These are phyloP conservation scores for Berkeleyomyces basicola DNA, from an alignment of 2,329 filamentous ascomycete genomes.

Conservation along the genomic window DNA sequence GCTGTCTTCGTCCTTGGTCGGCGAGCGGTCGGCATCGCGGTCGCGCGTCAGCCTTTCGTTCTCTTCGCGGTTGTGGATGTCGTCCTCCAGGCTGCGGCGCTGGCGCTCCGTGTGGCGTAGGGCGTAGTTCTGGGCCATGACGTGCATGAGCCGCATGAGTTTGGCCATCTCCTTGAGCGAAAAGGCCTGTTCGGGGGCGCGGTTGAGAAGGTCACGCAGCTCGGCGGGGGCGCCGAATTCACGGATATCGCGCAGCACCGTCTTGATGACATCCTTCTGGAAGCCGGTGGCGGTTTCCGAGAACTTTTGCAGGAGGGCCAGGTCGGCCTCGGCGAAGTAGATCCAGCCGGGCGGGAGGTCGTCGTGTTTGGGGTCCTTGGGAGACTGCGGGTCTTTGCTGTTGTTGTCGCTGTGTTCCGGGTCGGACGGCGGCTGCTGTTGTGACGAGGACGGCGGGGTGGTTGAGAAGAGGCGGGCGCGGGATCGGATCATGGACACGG, in stretches of 20 bases:
- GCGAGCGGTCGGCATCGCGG: neutral
- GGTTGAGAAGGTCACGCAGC: conserved; percentile 38
- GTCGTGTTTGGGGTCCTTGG: neutral
- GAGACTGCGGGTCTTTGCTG: conserved; percentile 16
- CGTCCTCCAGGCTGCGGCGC: conserved; percentile 11
- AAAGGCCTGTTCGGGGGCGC: conserved; percentile 37
- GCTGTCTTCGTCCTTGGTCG: conserved; percentile 14
- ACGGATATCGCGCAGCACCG: conserved; percentile 45
- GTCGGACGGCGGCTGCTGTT: conserved; percentile 17
- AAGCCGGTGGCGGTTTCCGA: conserved; percentile 44
- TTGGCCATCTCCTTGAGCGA: conserved; percentile 38
- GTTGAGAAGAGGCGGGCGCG: conserved; percentile 24
- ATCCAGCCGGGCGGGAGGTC: conserved; percentile 31
- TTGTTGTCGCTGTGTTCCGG: conserved; percentile 24
- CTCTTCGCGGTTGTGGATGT: conserved; percentile 9
- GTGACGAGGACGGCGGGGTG: conserved; percentile 18
- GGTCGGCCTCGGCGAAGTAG: conserved; percentile 28
- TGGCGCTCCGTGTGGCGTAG: conserved; percentile 13
- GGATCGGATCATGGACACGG: conserved; percentile 16
- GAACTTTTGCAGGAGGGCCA: conserved; percentile 40
- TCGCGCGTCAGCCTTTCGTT: conserved; percentile 12
- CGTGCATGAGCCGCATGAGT: conserved; percentile 37
- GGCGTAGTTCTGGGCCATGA: conserved; percentile 31
- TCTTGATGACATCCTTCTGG: conserved; percentile 42
- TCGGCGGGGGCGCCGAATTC: conserved; percentile 54